phyloP scores from a whole-genome alignment of 228 moss, liverwort and hornwort genomes.

The Sphagnum magellanicum region DNA sequence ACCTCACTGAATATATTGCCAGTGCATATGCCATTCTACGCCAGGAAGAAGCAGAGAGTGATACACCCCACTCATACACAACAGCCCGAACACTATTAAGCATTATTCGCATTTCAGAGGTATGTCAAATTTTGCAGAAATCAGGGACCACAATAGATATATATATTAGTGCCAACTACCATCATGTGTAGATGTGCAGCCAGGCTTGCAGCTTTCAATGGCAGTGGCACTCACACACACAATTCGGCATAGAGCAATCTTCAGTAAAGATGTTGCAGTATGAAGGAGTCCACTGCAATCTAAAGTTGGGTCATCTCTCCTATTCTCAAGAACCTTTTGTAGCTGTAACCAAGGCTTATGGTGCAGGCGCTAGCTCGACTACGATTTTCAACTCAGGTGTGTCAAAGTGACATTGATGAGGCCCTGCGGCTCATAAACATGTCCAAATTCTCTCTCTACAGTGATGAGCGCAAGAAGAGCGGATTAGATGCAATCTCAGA shows the following conservation, averaged over 20 bases:
- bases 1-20: constrained; percentile 90
- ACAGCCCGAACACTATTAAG: constrained; percentile 91
- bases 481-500: constrained; percentile 89
- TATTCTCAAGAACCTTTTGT: not conserved
- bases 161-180: not conserved
- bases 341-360: constrained; percentile 2
- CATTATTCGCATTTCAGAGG: constrained; percentile 91
- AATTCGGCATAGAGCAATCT: too few species aligned
- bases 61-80: constrained; percentile 96
- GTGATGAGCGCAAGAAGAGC: constrained; percentile 86
- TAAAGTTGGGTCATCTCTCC: too few species aligned
- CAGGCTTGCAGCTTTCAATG: too few species aligned
- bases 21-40: constrained; percentile 82
- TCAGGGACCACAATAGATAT: not conserved
- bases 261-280: too few species aligned
- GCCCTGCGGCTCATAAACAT: constrained; percentile 95
- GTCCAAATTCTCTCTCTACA: constrained; percentile 92
- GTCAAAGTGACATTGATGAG: constrained; percentile 90
- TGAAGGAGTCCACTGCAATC: too few species aligned
- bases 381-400: constrained; percentile 66
- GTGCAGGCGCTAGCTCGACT: constrained; percentile 79
- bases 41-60: constrained; percentile 91
- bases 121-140: constrained; percentile 4
- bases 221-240: too few species aligned
- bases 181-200: too few species aligned